Conservation (phyloP, 768 basidiomycete species). For the Rhodotorula sphaerocarpa region DNA sequence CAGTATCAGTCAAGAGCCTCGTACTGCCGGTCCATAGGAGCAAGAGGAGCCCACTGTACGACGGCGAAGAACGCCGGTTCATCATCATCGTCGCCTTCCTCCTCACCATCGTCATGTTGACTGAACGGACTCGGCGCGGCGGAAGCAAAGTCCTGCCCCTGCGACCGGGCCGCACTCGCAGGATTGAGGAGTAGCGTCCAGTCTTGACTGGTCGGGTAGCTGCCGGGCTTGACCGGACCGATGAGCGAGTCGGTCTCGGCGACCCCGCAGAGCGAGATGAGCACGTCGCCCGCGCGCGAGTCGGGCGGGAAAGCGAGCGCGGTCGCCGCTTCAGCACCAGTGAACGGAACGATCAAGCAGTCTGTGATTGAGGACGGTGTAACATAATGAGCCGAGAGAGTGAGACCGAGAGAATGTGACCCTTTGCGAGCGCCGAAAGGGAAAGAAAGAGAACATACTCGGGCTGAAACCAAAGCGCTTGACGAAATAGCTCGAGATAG, state of each 20-base stretch:
- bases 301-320: constrained; percentile 23
- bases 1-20: no score
- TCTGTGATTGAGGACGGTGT: neutral
- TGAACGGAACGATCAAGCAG: constrained; percentile 25
- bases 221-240: neutral
- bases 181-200: neutral
- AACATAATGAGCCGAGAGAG: neutral
- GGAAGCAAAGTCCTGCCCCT: no score
- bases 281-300: constrained; percentile 11
- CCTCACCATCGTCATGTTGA: neutral
- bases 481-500: constrained; percentile 17
- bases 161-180: constrained; percentile 1
- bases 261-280: constrained; percentile 17
- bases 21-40: neutral
- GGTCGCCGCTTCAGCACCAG: neutral
- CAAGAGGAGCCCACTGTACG: constrained; percentile 5
- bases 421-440: no score
- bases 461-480: constrained; percentile 26
- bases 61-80: constrained; percentile 4
- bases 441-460: neutral
- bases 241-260: constrained; percentile 12
- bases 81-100: neutral
- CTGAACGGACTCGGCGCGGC: neutral
- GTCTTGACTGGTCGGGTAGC: constrained; percentile 1
- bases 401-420: neutral